phyloP scores from a whole-genome alignment of 805 yeast genomes.

The Hanseniaspora lindneri region DNA sequence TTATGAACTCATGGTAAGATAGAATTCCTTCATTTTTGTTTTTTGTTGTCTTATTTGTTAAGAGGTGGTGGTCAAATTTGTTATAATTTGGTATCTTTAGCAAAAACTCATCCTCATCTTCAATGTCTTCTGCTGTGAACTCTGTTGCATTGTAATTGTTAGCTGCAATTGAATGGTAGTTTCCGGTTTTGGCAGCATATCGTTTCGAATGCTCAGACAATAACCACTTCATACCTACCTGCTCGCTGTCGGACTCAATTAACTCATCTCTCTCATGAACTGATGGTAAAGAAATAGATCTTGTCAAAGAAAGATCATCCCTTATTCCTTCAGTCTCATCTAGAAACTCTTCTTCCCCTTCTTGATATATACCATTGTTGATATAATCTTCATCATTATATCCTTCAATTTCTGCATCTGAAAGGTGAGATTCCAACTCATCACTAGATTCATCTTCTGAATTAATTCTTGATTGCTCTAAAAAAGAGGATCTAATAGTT shows the following conservation, averaged over 20 bases:
- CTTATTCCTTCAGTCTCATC: conserved; percentile 21
- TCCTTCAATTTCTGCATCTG: not conserved
- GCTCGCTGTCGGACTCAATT: conserved; percentile 13
- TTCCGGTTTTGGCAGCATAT: conserved; percentile 20
- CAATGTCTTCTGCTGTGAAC: conserved; percentile 17
- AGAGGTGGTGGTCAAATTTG: conserved; percentile 9
- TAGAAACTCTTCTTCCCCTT: conserved; percentile 17
- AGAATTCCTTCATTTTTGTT: conserved; percentile 8
- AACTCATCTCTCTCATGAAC: conserved; percentile 28
- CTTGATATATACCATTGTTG: not conserved
- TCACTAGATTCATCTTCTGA: not conserved
- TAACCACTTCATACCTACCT: conserved; percentile 30
- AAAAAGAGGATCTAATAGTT: not conserved
- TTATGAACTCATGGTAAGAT: conserved; percentile 8
- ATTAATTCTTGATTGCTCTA: not conserved
- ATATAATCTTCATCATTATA: not conserved
- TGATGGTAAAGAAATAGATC: conserved; percentile 35
- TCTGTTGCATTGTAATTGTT: conserved; percentile 20
- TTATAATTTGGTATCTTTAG: conserved; percentile 10
- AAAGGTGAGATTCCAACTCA: not conserved
- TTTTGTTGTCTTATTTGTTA: conserved; percentile 3
- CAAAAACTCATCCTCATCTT: conserved; percentile 18
- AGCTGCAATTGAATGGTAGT: not conserved
- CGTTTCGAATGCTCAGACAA: conserved; percentile 33
- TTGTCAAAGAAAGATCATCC: conserved; percentile 31